A percentile compares a stretch with the other conserved stretches of the same genome.
phyloP scores from a whole-genome alignment of 352 stramenopile genomes.

The Peronosclerospora sorghi region DNA sequence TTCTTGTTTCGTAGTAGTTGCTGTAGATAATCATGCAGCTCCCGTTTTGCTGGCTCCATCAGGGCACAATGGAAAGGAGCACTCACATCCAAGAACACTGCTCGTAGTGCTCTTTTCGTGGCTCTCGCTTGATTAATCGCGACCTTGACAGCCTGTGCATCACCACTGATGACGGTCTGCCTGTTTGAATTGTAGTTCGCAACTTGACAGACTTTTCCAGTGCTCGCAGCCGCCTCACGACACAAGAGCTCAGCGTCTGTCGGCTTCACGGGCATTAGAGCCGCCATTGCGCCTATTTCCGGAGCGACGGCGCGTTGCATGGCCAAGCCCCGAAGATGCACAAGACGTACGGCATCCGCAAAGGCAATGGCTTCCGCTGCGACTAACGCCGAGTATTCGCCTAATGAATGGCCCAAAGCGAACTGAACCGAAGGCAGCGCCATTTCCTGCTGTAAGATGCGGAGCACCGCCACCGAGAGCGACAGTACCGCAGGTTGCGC shows the following conservation, averaged over 20 bases:
- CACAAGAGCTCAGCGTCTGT: slow-evolving; percentile 49
- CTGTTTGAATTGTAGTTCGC: slow-evolving; percentile 86
- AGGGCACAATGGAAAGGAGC: slow-evolving; percentile 77
- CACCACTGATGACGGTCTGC: slow-evolving; percentile 78
- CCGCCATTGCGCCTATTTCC: slow-evolving; percentile 59
- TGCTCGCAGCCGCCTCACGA: slow-evolving; percentile 20
- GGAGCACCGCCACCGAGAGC: slow-evolving; percentile 64
- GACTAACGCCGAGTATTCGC: slow-evolving; percentile 81
- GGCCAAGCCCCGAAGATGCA: slow-evolving; percentile 53
- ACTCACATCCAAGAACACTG: slow-evolving; percentile 64
- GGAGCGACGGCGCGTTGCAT: slow-evolving; percentile 56
- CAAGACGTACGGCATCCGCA: slow-evolving; percentile 49
- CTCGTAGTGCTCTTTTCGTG: slow-evolving; percentile 58
- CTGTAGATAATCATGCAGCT: slow-evolving; percentile 33
- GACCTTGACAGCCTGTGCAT: slow-evolving; percentile 29
- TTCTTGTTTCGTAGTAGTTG: slow-evolving; percentile 14
- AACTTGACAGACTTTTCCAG: slow-evolving; percentile 49
- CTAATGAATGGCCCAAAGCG: slow-evolving; percentile 72
- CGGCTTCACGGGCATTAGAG: slow-evolving; percentile 52
- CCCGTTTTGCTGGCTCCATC: slow-evolving; percentile 53
- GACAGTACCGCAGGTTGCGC: slow-evolving; percentile 75
- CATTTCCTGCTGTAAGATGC: slow-evolving; percentile 53
- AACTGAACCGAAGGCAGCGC: slow-evolving; percentile 31
- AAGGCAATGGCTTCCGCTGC: slow-evolving; percentile 54
- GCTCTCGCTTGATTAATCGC: slow-evolving; percentile 52